A percentile compares a stretch with the other conserved stretches of the same genome.
Evolutionary conservation across 2,329 filamentous ascomycete species (phyloP).

Genomic region (Diaporthe citriasiana): DNA sequence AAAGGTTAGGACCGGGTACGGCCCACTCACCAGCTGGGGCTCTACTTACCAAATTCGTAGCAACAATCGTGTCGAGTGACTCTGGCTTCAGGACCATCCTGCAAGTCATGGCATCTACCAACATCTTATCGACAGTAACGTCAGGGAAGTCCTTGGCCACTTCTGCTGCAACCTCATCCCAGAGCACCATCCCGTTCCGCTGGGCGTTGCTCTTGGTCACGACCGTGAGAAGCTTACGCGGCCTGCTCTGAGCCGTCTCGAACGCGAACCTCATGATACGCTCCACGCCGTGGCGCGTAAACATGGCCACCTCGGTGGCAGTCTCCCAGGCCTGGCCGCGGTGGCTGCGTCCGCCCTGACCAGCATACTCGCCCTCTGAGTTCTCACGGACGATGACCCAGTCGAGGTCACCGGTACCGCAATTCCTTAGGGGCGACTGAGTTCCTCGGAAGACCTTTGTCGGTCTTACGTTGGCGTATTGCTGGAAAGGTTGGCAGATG

Average conservation of each 20-base stretch:
- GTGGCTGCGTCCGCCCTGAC: conserved; percentile 73
- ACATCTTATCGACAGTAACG: conserved; percentile 73
- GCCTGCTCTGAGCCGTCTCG: conserved; percentile 65
- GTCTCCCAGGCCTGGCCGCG: conserved; percentile 68
- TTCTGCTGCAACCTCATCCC: conserved; percentile 72
- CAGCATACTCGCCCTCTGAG: conserved; percentile 75
- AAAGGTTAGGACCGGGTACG: conserved; percentile 5
- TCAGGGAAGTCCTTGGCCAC: conserved; percentile 71
- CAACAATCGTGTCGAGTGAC: conserved; percentile 73
- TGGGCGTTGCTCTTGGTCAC: conserved; percentile 78
- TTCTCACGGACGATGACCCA: conserved; percentile 78
- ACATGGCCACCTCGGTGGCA: conserved; percentile 74
- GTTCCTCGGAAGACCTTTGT: conserved; percentile 71
- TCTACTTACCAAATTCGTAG: conserved; percentile 66
- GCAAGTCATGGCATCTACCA: conserved; percentile 66
- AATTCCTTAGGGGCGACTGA: conserved; percentile 65
- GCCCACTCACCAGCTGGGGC: no score
- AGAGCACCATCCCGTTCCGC: conserved; percentile 76
- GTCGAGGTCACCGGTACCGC: conserved; percentile 67
- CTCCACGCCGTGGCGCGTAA: conserved; percentile 72
- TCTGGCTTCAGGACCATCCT: conserved; percentile 72
- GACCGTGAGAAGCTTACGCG: conserved; percentile 70
- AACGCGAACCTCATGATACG: conserved; percentile 75
- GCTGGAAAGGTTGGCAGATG: conserved; percentile 74
- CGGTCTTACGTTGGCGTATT: conserved; percentile 76